A percentile compares a stretch with the other conserved stretches of the same genome.
Conservation (phyloP, 352 stramenopile genomes). For the Phytophthora cactorum region DNA sequence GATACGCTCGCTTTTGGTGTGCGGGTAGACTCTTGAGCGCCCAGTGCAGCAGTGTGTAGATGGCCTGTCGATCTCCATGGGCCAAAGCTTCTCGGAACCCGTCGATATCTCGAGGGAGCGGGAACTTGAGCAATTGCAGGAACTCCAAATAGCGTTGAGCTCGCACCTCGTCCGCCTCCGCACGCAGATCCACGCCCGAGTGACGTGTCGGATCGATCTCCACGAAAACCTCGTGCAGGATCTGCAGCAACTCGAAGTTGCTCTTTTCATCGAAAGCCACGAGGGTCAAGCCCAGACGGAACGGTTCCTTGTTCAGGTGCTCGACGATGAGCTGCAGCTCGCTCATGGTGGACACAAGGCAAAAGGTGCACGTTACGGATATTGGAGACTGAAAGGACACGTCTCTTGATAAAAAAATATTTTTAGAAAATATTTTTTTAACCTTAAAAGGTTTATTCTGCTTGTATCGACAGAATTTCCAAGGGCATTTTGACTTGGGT, state of each 20-base stretch:
- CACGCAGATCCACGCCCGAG: slow-evolving; percentile 83
- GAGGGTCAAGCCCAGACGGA: slow-evolving; percentile 88
- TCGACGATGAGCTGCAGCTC: slow-evolving; percentile 94
- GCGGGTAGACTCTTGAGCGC: slow-evolving; percentile 84
- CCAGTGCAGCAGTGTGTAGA: slow-evolving; percentile 95
- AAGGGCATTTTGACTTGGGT: too few species aligned
- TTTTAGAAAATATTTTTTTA: too few species aligned
- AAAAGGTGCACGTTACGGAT: background rate
- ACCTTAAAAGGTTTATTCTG: too few species aligned
- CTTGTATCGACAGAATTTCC: too few species aligned
- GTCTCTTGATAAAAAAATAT: too few species aligned
- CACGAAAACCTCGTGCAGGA: slow-evolving; percentile 93
- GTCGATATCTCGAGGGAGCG: slow-evolving; percentile 76
- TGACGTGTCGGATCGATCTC: slow-evolving; percentile 87
- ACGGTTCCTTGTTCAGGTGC: slow-evolving; percentile 93
- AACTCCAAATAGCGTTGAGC: slow-evolving; percentile 91
- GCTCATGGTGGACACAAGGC: slow-evolving; percentile 62
- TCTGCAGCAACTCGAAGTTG: slow-evolving; percentile 93
- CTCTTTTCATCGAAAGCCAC: slow-evolving; percentile 95
- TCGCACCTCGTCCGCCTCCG: slow-evolving; percentile 79
- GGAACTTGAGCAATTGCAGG: slow-evolving; percentile 94
- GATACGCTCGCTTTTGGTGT: slow-evolving; percentile 94
- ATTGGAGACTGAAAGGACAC: background rate
- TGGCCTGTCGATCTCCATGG: slow-evolving; percentile 83
- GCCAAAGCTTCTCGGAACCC: slow-evolving; percentile 78